Evolutionary conservation across 345 rosid genomes (phyloP), one percentile per base, ranked within the genome.

Genomic region (Lepidium africanum): DNA sequence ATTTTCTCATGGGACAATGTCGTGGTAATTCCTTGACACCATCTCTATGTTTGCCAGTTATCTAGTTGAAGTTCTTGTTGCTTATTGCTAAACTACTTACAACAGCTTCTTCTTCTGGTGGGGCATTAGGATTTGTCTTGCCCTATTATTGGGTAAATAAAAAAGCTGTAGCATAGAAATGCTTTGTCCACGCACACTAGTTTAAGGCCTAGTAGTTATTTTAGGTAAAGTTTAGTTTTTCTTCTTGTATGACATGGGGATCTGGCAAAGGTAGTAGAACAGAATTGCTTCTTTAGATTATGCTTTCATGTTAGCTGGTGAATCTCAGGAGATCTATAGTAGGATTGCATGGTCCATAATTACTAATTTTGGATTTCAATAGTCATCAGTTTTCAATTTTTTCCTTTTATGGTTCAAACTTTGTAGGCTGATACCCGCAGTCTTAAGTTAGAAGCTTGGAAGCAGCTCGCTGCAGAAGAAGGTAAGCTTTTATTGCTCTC

Each of bases 1-100:
- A 83, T 90, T 68, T 90, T 93, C 86, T 90, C 98, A 15, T 93
- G 98, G 97, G 98, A 93, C 78, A 87, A 88, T 77, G 98, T 88
- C 25, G 85, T 93, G 93, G 97, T 90, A 88, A 83, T 41, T 35
- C 23, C 36, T 40, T 36, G n/a, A 36, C 30, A 32, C 41, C 48
- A 10, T 60, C 49, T 39, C 42, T 55, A 3, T 60, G 32, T 52
- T 59, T 71, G 64, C 63, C 10, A 71, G 60, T 58, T 71, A 2
- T 33, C 45, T 70, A 25, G 12, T 45, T 43, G 10, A 38, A 27
- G 25, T 38, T 36, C 3, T 70, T 48, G 67, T 59, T 50, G 37
- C 48, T 56, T 25, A 15, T 72, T 54, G 35, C 45, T 21, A 43
- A 23, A 45, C 25, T 32, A 11, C 10, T 11, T 58, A 40, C n/a